Conservation (phyloP, 441 rosid genomes). For the Iberis amara region DNA sequence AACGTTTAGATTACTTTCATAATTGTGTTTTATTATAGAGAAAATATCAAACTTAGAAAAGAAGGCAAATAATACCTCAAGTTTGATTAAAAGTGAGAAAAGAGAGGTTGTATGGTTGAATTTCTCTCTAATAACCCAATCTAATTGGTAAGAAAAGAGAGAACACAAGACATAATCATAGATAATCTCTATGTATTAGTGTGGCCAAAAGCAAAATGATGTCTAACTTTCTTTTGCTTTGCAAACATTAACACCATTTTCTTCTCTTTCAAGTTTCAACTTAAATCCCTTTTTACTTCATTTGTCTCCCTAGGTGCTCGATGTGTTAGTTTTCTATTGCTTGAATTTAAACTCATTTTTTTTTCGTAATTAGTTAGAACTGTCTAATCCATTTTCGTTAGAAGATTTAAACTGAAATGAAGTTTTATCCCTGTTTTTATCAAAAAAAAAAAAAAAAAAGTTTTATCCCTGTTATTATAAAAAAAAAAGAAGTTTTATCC, state of each 20-base stretch:
- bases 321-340: conserved; percentile 25
- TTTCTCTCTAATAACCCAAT: conserved; percentile 18
- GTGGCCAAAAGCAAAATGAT: conserved; percentile 30
- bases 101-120: conserved; percentile 21
- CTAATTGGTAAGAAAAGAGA: conserved; percentile 21
- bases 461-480: no score
- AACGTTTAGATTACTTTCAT: no score
- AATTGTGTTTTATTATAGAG: conserved; percentile 18
- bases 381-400: conserved; percentile 22
- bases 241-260: conserved; percentile 20
- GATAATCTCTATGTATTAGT: conserved; percentile 23
- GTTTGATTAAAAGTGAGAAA: conserved; percentile 25
- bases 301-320: conserved; percentile 17
- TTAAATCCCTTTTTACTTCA: conserved; percentile 18
- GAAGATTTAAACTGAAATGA: conserved; percentile 9
- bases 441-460: no score
- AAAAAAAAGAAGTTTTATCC: no score
- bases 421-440: not conserved
- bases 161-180: conserved; percentile 26
- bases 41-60: conserved; percentile 28
- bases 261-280: conserved; percentile 28
- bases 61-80: conserved; percentile 24
- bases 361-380: conserved; percentile 23
- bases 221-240: conserved; percentile 30
- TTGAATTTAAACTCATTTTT: not conserved